Percentiles rank a stretch among this genome's conserved stretches.
Conservation (phyloP, 208 protist genomes). For the Acanthamoeba divionensis region DNA sequence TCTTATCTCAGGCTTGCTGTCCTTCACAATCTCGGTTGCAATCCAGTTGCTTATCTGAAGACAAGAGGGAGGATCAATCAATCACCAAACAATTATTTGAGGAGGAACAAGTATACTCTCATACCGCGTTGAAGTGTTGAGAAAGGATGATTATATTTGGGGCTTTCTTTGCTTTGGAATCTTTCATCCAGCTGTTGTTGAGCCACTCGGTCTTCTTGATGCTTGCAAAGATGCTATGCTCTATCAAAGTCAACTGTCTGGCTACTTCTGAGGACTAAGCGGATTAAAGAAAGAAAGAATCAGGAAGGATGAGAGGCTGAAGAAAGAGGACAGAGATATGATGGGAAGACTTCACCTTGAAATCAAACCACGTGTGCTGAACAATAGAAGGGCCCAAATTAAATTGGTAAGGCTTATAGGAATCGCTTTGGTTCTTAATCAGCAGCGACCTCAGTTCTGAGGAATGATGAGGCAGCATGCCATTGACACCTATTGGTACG, state of each 20-base stretch:
- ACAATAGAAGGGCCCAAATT: too few species aligned
- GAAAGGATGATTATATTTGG: neutral
- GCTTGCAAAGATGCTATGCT: neutral
- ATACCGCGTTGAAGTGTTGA: neutral
- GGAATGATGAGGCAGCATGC: too few species aligned
- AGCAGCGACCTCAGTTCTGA: neutral
- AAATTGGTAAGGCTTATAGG: too few species aligned
- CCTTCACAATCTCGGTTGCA: neutral
- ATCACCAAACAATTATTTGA: neutral
- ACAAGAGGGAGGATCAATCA: neutral
- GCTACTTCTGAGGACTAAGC: neutral
- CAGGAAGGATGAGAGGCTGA: too few species aligned
- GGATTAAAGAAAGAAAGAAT: neutral
- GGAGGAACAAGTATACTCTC: neutral
- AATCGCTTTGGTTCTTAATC: neutral
- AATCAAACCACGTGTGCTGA: neutral
- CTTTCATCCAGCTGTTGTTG: neutral
- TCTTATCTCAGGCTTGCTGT: neutral
- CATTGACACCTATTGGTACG: too few species aligned
- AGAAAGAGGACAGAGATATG: neutral
- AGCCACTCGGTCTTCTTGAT: slow-evolving; percentile 14
- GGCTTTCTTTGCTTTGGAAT: neutral
- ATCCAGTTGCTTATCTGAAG: slow-evolving; percentile 24
- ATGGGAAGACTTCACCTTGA: neutral
- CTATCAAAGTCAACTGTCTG: neutral